A percentile compares a stretch with the other conserved stretches of the same genome.
Conservation (phyloP, 495 filamentous ascomycete genomes). For the Talaromyces proteolyticus region DNA sequence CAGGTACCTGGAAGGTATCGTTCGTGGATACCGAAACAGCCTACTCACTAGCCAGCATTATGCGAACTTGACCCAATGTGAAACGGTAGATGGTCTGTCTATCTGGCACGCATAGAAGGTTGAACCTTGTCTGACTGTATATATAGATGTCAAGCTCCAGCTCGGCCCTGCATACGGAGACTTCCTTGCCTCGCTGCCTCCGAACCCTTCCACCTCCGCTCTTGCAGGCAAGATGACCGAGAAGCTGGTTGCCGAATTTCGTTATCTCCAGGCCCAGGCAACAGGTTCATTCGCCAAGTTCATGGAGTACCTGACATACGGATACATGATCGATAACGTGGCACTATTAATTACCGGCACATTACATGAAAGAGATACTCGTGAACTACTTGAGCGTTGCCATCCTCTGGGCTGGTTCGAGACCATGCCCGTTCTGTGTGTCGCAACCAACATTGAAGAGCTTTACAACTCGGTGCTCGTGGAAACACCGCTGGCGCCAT, state of each 20-base stretch:
- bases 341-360: conserved; percentile 97
- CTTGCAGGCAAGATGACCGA: conserved; percentile 94
- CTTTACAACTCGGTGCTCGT: conserved; percentile 97
- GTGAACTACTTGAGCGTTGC: conserved; percentile 91
- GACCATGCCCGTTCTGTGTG: conserved; percentile 95
- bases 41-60: conserved; percentile 91
- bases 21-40: conserved; percentile 92
- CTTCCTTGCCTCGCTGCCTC: conserved; percentile 89
- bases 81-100: conserved; percentile 85
- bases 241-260: conserved; percentile 96
- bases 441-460: conserved; percentile 97
- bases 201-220: conserved; percentile 92
- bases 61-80: conserved; percentile 94
- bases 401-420: conserved; percentile 99
- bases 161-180: conserved; percentile 95
- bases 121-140: not conserved
- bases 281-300: conserved; percentile 87
- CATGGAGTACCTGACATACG: conserved; percentile 95
- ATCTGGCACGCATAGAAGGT: not conserved
- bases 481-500: conserved; percentile 90
- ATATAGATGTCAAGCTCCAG: conserved; percentile 90
- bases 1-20: conserved; percentile 94
- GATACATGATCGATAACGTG: conserved; percentile 99
- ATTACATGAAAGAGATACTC: conserved; percentile 93
- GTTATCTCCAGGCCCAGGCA: conserved; percentile 88